Conservation (phyloP, 106 monocot species). For the Iris macrosiphon region DNA sequence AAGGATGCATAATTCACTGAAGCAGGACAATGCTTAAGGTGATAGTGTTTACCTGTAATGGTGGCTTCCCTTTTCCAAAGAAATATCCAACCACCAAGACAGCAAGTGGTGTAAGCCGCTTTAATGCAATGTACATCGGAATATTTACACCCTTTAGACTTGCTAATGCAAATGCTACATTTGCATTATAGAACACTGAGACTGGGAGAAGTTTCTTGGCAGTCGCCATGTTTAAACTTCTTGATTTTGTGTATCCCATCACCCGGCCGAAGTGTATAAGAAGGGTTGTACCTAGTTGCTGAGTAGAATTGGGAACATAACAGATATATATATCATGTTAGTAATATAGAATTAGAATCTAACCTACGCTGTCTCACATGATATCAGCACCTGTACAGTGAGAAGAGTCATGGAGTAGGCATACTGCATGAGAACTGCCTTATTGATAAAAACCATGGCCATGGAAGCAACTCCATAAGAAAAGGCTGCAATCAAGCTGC, state of each 20-base stretch:
- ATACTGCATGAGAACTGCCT: conserved; percentile 98
- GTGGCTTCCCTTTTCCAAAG: conserved; percentile 74
- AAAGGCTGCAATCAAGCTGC: conserved; percentile 66
- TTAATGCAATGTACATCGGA: conserved; percentile 97
- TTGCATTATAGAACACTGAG: conserved; percentile 96
- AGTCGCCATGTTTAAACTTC: conserved; percentile 39
- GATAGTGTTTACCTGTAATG: conserved; percentile 47
- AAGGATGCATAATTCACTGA: too few species aligned
- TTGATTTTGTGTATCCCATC: conserved; percentile 49
- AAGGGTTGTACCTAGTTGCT: conserved; percentile 77
- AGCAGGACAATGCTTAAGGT: too few species aligned
- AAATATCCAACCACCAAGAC: conserved; percentile 73
- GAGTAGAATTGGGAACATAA: not conserved
- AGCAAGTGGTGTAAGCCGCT: conserved; percentile 95
- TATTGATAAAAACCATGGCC: conserved; percentile 99
- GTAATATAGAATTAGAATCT: not conserved
- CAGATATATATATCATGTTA: too few species aligned
- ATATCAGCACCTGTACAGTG: conserved; percentile 60
- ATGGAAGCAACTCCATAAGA: conserved; percentile 92
- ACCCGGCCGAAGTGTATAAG: conserved; percentile 68
- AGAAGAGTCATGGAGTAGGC: conserved; percentile 92
- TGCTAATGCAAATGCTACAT: conserved; percentile 94
- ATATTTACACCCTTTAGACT: conserved; percentile 96
- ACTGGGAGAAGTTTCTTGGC: conserved; percentile 93
- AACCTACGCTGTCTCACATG: not conserved